Evolutionary conservation across 495 filamentous ascomycete genomes (phyloP).

Genomic region (Penicillium waksmanii): DNA sequence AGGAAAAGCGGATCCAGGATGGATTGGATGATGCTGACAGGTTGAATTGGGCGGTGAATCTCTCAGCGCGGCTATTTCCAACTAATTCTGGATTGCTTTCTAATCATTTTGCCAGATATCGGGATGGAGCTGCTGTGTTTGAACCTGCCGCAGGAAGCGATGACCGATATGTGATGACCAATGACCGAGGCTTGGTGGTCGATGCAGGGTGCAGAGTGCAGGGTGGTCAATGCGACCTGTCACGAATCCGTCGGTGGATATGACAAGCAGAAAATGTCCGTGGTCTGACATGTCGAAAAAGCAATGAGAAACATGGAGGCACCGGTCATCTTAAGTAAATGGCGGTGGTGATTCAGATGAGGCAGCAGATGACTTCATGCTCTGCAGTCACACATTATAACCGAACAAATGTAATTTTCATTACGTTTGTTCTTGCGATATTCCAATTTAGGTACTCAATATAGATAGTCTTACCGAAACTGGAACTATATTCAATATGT

Average conservation of each 20-base stretch:
- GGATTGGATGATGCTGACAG: neutral
- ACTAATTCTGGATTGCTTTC: neutral
- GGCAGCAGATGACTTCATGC: neutral
- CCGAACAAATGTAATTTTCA: no score
- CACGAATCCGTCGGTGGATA: neutral
- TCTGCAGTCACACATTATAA: no score
- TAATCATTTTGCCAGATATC: neutral
- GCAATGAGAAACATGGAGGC: neutral
- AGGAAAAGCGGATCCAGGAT: neutral
- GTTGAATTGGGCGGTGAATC: neutral
- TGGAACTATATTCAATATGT: no score
- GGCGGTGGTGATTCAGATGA: neutral
- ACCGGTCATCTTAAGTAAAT: neutral
- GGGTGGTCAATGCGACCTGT: conserved; percentile 3
- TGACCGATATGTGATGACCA: no score
- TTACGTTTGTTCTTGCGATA: no score
- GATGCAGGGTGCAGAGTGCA: neutral
- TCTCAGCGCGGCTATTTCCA: neutral
- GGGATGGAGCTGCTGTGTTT: conserved; percentile 5
- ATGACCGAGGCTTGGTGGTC: no score
- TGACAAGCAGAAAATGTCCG: conserved; percentile 2
- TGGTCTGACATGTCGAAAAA: neutral
- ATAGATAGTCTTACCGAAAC: no score
- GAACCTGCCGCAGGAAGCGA: neutral
- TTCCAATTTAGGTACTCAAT: no score